These are phyloP conservation scores for Plasmopara viticola DNA, from an alignment of 352 stramenopile species.

Conservation along the genomic window DNA sequence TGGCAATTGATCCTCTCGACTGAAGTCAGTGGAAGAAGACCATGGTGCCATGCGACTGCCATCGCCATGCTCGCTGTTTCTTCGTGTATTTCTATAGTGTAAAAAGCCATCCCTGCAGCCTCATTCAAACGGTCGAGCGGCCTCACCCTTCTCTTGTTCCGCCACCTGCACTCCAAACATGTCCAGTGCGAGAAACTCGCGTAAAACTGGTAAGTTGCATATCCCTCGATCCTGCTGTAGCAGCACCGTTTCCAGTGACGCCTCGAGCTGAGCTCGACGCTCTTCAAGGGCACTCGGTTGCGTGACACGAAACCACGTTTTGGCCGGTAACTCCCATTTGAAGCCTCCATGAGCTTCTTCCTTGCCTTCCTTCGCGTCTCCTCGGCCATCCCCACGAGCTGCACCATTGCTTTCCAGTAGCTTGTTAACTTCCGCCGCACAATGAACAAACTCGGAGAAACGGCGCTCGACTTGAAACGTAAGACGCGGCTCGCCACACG, in stretches of 20 bases:
- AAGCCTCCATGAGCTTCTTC: slow-evolving; percentile 14
- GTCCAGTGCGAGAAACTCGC: slow-evolving; percentile 80
- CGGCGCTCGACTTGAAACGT: slow-evolving; percentile 58
- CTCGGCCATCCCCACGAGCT: slow-evolving; percentile 5
- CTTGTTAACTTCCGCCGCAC: slow-evolving; percentile 38
- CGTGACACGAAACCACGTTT: slow-evolving; percentile 76
- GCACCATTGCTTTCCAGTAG: slow-evolving; percentile 24
- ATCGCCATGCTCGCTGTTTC: background rate
- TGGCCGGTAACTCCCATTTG: slow-evolving; percentile 60
- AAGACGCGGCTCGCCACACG: slow-evolving; percentile 26
- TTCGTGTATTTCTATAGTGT: background rate
- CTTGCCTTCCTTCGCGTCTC: slow-evolving; percentile 13
- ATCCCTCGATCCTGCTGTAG: slow-evolving; percentile 29
- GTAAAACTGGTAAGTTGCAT: slow-evolving; percentile 42
- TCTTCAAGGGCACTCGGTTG: slow-evolving; percentile 55
- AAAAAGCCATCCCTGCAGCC: slow-evolving; percentile 1
- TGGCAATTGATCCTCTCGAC: background rate
- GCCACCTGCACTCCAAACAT: slow-evolving; percentile 66
- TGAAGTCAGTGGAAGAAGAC: background rate
- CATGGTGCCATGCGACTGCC: background rate
- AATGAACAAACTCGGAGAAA: slow-evolving; percentile 74
- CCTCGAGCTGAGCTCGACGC: slow-evolving; percentile 49
- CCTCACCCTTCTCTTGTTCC: slow-evolving; percentile 41
- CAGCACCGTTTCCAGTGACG: slow-evolving; percentile 45
- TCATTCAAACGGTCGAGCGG: slow-evolving; percentile 13